Evolutionary conservation across 805 yeast species (phyloP), one percentile per base, ranked within the genome.

Genomic region (Spathaspora arborariae): DNA sequence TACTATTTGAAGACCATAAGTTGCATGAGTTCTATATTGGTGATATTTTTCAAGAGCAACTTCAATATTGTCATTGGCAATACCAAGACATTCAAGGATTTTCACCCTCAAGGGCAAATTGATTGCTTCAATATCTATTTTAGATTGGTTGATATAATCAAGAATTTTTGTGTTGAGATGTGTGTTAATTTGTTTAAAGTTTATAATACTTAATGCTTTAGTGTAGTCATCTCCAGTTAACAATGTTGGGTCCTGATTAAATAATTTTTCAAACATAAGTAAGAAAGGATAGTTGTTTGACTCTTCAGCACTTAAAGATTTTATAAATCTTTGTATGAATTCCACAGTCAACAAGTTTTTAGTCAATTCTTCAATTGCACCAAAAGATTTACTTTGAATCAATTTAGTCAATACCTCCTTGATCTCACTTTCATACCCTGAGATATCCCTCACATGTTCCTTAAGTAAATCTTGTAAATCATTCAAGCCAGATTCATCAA

Each of bases 1-100:
- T 11, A 76, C 60, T 9, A 64, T 57, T 16, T 72, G 76, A 11
- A 74, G 52, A 11, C 76, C 73, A 41, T 57, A 63, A 45, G 68
- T 65, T 41, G 65, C 72, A 20, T 63, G 67, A 15, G 60, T 54
- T 52, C 68, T 69, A 55, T 70, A 75, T 24, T 56, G 54, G 48
- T 75, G 74, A 49, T 63, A 76, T 41, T 69, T 64, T 38, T 66
- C 63, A 42, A 72, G 53, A 8, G 71, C 65, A 8, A 52, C 49
- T 7, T 64, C 58, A 9, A 71, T 51, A 40, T 68, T 59, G 27
- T 55, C 52, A 10, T 52, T 45, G 24, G 61, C 57, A 44, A 74
- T 58, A 2, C 73, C 73, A 37, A 64, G 62, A 3, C 56, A 42
- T 42, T 67, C 64, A 38, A 73, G 60, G 35, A 68, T 49, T 37